Evolutionary conservation across 176 grass and related monocot genomes (phyloP), one percentile per base, ranked within the genome.

Genomic region (Secale cereale): DNA sequence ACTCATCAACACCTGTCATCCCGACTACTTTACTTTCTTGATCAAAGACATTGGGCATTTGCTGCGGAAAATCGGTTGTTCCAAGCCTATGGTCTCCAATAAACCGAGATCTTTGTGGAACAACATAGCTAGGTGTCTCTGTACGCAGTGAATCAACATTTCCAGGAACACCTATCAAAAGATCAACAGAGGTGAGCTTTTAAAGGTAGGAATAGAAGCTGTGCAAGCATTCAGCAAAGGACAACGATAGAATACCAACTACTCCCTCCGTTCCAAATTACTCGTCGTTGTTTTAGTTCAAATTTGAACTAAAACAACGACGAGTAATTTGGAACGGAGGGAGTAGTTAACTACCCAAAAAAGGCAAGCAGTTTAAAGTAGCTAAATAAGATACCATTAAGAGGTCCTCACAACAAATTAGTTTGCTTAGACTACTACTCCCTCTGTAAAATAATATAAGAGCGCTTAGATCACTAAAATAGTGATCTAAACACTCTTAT

Each of bases 31-130:
- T 81, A 56, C 64, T 84, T 85, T 92, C 93, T 78, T 74, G 77
- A 79, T 87, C 82, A 43, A 85, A 82, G 48, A 72, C 69, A 50
- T 78, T 86, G 57, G 87, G 81, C 54, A 83, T 86, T 76, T 92
- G 85, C 76, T 78, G 86, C 14, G 32, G 75, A 76, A 85, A 72
- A 6, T 87, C 82, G 33, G 90, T 36, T 64, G 89, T 73, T 13
- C 91, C 87, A 79, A 74, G 76, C 77, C 78, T 87, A 52, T 90
- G 70, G 48, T 90, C 91, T 81, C 89, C 91, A 83, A 80, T 22
- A 70, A 80, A 83, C 29, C 89, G 83, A 85, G 87, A 90, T 88
- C 83, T 98, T 70, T 90, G 87, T 79, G 90, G 88, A 80, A 87
- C 92, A 89, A 87, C 83, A 90, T 90, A 92, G 70, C 72, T 80